Conservation (phyloP, 192 early-diverging fungal species). For the Ambispora gerdemannii region DNA sequence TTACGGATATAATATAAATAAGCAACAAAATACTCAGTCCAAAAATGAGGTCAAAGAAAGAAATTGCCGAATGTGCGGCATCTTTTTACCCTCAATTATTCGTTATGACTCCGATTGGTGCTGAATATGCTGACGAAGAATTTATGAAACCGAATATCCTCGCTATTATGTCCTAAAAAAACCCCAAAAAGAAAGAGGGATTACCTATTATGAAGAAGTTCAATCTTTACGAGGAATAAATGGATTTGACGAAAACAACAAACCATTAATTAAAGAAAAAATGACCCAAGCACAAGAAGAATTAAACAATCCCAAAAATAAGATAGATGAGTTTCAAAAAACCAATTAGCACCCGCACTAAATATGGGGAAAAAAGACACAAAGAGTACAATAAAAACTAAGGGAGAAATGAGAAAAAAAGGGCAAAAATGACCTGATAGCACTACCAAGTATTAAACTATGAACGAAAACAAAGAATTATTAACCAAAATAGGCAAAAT, state of each 20-base stretch:
- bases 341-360: too few species aligned
- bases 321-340: too few species aligned
- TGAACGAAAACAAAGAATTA: too few species aligned
- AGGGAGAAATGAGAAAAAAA: too few species aligned
- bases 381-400: too few species aligned
- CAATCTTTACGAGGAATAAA: not conserved
- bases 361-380: too few species aligned
- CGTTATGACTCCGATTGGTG: not conserved
- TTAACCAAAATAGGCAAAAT: not conserved
- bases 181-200: not conserved
- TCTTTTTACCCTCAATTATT: not conserved
- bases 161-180: not conserved
- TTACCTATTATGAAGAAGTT: not conserved
- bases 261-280: not conserved
- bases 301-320: too few species aligned
- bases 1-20: not conserved
- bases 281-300: not conserved
- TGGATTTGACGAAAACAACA: not conserved
- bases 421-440: too few species aligned
- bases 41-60: not conserved
- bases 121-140: not conserved
- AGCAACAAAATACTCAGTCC: not conserved
- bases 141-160: not conserved
- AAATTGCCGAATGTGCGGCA: not conserved
- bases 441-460: too few species aligned